phyloP scores from a whole-genome alignment of 176 grass and related monocot species.

The Poa pratensis region DNA sequence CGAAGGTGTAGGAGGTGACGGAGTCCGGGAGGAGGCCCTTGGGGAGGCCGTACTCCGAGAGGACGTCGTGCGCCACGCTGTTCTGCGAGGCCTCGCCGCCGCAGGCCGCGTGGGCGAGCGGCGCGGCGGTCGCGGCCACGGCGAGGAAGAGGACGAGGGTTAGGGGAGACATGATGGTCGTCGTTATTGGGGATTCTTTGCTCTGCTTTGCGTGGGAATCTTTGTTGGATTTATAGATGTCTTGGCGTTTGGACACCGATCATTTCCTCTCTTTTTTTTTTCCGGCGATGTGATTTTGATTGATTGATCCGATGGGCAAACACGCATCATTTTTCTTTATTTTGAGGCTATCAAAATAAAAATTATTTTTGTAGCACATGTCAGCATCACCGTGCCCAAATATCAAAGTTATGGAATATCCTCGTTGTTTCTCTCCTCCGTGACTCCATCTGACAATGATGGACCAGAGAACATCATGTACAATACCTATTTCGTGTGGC shows the following conservation, averaged over 20 bases:
- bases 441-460: neutral
- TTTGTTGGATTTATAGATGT: neutral
- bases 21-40: slow-evolving; percentile 72
- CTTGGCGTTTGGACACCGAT: neutral
- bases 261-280: neutral
- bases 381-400: neutral
- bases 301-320: neutral
- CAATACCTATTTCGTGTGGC: too few species aligned
- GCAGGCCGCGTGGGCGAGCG: neutral
- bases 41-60: slow-evolving; percentile 70
- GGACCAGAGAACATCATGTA: neutral
- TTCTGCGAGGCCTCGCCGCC: neutral
- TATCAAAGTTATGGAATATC: neutral
- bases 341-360: neutral
- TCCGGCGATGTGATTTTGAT: neutral
- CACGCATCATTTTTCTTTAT: neutral
- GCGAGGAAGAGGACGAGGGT: neutral
- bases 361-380: neutral
- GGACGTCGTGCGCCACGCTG: slow-evolving; percentile 59
- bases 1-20: slow-evolving; percentile 60
- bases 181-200: neutral
- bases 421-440: too few species aligned
- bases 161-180: slow-evolving; percentile 8
- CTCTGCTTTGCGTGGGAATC: neutral
- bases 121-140: neutral